Evolutionary conservation across 495 filamentous ascomycete genomes (phyloP), one percentile per base, ranked within the genome.

Genomic region (Evansstolkia leycettana): DNA sequence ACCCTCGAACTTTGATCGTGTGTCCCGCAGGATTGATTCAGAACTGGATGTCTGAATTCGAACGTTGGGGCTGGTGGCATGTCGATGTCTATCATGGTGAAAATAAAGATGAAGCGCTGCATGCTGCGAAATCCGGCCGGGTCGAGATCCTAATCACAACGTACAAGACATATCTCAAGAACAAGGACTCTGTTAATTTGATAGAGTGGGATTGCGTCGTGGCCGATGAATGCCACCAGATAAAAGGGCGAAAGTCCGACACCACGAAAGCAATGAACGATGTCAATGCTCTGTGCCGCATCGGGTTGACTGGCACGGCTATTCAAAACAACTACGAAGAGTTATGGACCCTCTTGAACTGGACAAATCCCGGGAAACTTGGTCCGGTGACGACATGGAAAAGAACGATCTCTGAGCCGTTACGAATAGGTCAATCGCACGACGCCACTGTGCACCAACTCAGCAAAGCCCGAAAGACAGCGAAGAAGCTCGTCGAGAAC

Each of bases 251-350:
- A 28, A 67, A 53, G 17, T 80, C 88, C 0, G 82, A 78, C 31
- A 80, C 80, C 5, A 94, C 92, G 0, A 70, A 80, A 43, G 73
- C 85, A 1, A 90, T 98, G 84, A 87, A 92, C 43, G 70, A 85
- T 36, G 67, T 96, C 45, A 98, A 98, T 48, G 74, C 90, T 7
- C 72, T 98, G 16, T 96, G 92, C 47, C 69, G 90, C 15, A 90
- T 98, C 38, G 90, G 90, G 0, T 62, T 98, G 16, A 96, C 92
- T 0, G 90, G 90, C 5, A 98, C 90, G 4, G 92, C 92, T 7
- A 95, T 98, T 12, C 90, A 98, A 41, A 98, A 98, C 53, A 89
- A 86, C 44, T 98, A 98, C 52, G 84, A 94, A 48, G 92, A 98
- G 55, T 71, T 98, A 1, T 98, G 90, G 90, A 90, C 86, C 2